A percentile compares a stretch with the other conserved stretches of the same genome.
phyloP scores from a whole-genome alignment of 306 rosid species.

The Lablab purpureus region DNA sequence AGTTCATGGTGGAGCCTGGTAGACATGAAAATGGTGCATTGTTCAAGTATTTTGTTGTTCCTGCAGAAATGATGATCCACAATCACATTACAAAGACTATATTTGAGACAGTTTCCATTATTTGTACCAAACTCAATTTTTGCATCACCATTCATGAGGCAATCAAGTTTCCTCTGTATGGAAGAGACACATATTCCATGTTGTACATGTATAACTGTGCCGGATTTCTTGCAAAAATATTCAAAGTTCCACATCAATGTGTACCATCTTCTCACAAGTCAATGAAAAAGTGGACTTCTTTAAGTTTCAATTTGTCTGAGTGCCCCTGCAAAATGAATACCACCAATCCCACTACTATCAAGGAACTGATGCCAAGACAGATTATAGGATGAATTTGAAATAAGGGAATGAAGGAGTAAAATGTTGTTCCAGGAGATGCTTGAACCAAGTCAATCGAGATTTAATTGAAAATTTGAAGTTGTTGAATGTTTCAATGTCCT shows the following conservation, averaged over 20 bases:
- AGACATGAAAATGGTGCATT: constrained; percentile 1
- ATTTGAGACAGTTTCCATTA: constrained; percentile 1
- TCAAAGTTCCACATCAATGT: constrained; percentile 20
- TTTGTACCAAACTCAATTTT: constrained; percentile 17
- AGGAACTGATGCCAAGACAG: constrained; percentile 1
- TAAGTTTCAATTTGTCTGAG: constrained; percentile 2
- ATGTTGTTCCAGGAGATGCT: constrained; percentile 4
- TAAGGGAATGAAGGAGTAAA: constrained; percentile 16
- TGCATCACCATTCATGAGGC: neutral
- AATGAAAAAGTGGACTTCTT: constrained; percentile 12
- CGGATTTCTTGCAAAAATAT: neutral
- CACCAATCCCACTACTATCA: constrained; percentile 17
- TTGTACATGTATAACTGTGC: neutral
- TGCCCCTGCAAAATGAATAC: neutral
- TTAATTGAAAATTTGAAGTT: constrained; percentile 24
- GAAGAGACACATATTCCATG: constrained; percentile 31
- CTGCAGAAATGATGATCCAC: constrained; percentile 4
- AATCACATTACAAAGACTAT: neutral
- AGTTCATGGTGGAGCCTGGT: constrained; percentile 21
- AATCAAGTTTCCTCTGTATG: neutral
- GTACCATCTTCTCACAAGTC: constrained; percentile 26
- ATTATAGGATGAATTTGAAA: neutral
- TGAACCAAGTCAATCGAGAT: neutral
- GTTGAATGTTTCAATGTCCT: constrained; percentile 27
- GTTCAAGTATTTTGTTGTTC: neutral